Base-by-base conservation (phyloP, 805 yeast species). In the Lipomyces sp. region DNA sequence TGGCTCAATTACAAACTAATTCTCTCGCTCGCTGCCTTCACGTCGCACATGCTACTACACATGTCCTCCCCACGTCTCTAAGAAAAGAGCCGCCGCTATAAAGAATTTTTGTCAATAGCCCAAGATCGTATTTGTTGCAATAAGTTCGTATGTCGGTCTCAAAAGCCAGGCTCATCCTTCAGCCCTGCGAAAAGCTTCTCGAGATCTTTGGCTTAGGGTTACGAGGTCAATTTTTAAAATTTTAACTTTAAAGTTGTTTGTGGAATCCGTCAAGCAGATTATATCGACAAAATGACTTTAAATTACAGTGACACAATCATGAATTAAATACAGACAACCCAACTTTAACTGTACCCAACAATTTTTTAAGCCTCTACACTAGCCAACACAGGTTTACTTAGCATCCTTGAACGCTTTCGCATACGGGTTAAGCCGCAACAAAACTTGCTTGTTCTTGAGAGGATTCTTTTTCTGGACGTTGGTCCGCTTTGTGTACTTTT, bases 391-490 rank as follows among this genome's bases (percentile, higher is more conserved):
- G 48, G 6, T 60, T 45, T 62, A 53, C 48, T 66, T 66, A 50
- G 65, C 57, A 58, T 60, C 64, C 69, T 69, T 80, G 85, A 88
- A 94, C 77, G 94, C 96, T 90, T 91, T 92, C 78, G 99, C 98
- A 89, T 95, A 95, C 76, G 99, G 99, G 97, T 95, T 95, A 83
- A 95, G 90, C 87, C 98, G 92, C 83, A 92, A 88, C 82, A 92
- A 84, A 79, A 93, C 94, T 86, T 92, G 97, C 89, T 92, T 93
- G 98, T 95, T 95, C 95, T 92, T 94, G 82, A 92, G 89, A 84
- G 97, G 96, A 93, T 91, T 94, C 94, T 92, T 93, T 97, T 95
- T 95, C 84, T 88, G 88, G 81, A 91, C 96, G 87, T 90, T 92
- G 75, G 92, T 82, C 83, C 96, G 90, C 93, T 93, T 92, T 83